phyloP scores from a whole-genome alignment of 2,329 filamentous ascomycete species.

The Thermothelomyces thermophilus region DNA sequence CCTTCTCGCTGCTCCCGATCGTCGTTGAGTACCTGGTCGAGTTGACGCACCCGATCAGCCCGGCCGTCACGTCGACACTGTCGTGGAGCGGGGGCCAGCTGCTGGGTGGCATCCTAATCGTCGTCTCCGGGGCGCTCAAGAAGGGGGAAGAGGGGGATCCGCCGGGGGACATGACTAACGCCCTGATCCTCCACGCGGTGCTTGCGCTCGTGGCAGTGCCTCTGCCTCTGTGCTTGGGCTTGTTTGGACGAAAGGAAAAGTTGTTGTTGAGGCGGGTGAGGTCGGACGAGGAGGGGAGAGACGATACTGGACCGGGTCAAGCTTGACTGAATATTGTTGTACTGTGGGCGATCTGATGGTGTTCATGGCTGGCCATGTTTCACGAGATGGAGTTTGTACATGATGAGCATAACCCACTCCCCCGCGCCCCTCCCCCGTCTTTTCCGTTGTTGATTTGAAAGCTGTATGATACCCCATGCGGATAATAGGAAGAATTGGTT shows the following conservation, averaged over 20 bases:
- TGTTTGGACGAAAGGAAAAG: slow-evolving; percentile 56
- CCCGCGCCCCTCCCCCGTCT: no score
- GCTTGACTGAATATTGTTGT: not conserved
- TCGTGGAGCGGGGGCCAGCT: slow-evolving; percentile 86
- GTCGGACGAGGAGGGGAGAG: slow-evolving; percentile 33
- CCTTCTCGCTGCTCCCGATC: slow-evolving; percentile 75
- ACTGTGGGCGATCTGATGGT: not conserved
- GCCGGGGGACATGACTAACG: slow-evolving; percentile 64
- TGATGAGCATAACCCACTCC: no score
- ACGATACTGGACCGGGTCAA: slow-evolving; percentile 14
- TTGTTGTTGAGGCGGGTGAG: slow-evolving; percentile 45
- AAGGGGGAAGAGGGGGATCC: slow-evolving; percentile 47
- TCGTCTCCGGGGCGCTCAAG: slow-evolving; percentile 71
- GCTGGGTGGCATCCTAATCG: slow-evolving; percentile 75
- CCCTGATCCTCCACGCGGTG: slow-evolving; percentile 73
- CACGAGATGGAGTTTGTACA: not conserved
- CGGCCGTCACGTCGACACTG: slow-evolving; percentile 76
- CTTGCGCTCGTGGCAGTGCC: slow-evolving; percentile 59
- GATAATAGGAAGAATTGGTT: not conserved
- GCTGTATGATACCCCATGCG: no score
- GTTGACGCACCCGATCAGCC: slow-evolving; percentile 77
- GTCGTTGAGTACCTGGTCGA: slow-evolving; percentile 83
- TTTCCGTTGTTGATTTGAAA: no score
- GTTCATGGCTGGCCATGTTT: not conserved
- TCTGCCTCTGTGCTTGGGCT: slow-evolving; percentile 60